Percentiles rank a stretch among this genome's conserved stretches.
Conservation (phyloP, 1,284 basidiomycete species). For the Heterobasidion occidentale region DNA sequence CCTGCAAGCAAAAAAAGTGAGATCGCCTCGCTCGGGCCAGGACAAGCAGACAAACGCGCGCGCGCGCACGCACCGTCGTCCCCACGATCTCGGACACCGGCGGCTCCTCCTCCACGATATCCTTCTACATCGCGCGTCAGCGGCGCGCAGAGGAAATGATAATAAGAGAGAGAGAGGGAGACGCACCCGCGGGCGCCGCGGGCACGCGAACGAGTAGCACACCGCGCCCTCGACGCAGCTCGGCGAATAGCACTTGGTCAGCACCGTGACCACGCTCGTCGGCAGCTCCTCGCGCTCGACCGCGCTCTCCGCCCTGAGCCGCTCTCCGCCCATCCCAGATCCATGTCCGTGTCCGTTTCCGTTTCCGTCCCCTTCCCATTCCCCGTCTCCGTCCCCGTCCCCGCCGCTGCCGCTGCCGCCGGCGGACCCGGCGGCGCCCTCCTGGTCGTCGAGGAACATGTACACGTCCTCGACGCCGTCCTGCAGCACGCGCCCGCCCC, state of each 20-base stretch:
- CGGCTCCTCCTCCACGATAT: neutral
- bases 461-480: conserved; percentile 95
- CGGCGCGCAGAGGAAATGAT: neutral
- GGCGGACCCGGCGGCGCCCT: conserved; percentile 35
- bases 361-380: no score
- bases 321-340: no score
- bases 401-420: no score
- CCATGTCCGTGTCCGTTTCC: no score
- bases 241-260: conserved; percentile 82
- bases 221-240: conserved; percentile 64
- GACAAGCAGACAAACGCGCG: no score
- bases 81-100: neutral
- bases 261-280: conserved; percentile 71
- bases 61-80: no score
- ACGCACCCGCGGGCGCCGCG: conserved; percentile 43
- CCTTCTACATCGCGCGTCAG: neutral
- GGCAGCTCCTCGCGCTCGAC: conserved; percentile 74
- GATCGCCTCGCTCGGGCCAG: neutral
- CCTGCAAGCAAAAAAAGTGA: neutral
- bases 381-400: conserved; percentile 23
- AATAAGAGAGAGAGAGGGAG: conserved; percentile 4
- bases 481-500: conserved; percentile 78
- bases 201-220: conserved; percentile 73
- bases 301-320: conserved; percentile 27
- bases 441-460: conserved; percentile 89